A percentile compares a stretch with the other conserved stretches of the same genome.
These are phyloP conservation scores for Phalaenopsis aphrodite DNA, from an alignment of 106 monocot species.

Conservation along the genomic window DNA sequence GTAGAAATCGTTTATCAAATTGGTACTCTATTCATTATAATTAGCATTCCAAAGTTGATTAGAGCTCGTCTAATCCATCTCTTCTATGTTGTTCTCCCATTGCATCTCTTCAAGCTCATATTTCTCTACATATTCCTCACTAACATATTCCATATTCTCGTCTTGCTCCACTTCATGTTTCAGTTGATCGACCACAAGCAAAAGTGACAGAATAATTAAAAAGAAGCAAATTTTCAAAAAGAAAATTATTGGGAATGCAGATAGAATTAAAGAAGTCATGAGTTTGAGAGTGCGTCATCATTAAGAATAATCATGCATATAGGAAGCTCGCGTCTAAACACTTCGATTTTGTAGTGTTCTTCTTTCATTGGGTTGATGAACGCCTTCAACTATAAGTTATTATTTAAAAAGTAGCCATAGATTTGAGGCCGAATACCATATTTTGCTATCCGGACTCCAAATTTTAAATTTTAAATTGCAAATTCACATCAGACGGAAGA, in stretches of 20 bases:
- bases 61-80: slow-evolving; percentile 91
- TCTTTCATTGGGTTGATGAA: slow-evolving; percentile 2
- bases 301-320: slow-evolving; percentile 15
- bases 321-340: slow-evolving; percentile 19
- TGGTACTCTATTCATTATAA: slow-evolving; percentile 11
- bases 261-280: no score
- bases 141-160: slow-evolving; percentile 8
- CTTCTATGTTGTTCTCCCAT: slow-evolving; percentile 43
- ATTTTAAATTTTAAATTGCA: no score
- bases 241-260: background rate
- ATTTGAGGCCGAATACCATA: no score
- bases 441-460: no score
- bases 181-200: slow-evolving; percentile 42
- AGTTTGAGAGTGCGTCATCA: background rate
- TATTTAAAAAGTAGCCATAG: slow-evolving; percentile 7
- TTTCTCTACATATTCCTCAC: slow-evolving; percentile 41
- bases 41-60: slow-evolving; percentile 83
- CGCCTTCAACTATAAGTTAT: slow-evolving; percentile 7
- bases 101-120: slow-evolving; percentile 18
- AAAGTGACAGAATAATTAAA: slow-evolving; percentile 3
- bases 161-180: slow-evolving; percentile 46
- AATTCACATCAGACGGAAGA: no score
- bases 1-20: background rate
- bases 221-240: background rate
- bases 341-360: slow-evolving; percentile 15